Evolutionary conservation across 164 flowering plant species (phyloP).

Genomic region (Protea cynaroides): DNA sequence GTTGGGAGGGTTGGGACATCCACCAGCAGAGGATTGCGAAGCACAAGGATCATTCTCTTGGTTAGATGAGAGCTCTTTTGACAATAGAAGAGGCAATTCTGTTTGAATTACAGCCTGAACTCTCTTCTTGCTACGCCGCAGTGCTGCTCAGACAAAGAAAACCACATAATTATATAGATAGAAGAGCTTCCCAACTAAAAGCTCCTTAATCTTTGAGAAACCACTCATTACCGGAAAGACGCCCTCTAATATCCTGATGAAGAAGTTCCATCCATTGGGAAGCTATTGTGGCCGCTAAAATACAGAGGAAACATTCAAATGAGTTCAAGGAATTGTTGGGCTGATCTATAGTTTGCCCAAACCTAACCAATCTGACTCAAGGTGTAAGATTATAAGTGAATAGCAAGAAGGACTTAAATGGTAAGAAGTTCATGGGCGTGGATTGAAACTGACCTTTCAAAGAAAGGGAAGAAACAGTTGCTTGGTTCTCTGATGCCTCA

Average conservation of each 20-base stretch:
- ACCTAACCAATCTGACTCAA: no score
- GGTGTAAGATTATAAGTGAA: background rate
- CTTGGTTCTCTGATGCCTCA: constrained; percentile 38
- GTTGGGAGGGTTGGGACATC: constrained; percentile 9
- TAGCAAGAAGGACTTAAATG: background rate
- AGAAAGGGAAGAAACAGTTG: constrained; percentile 54
- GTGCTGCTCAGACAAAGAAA: constrained; percentile 37
- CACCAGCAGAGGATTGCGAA: constrained; percentile 16
- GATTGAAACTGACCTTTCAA: constrained; percentile 47
- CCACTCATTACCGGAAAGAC: constrained; percentile 59
- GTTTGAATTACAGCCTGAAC: constrained; percentile 57
- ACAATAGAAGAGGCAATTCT: constrained; percentile 60
- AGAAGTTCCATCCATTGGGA: constrained; percentile 95
- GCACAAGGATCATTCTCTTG: constrained; percentile 37
- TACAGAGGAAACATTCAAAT: constrained; percentile 11
- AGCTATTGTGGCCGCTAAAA: constrained; percentile 85
- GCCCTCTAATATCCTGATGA: constrained; percentile 73
- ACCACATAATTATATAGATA: background rate
- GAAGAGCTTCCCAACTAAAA: background rate
- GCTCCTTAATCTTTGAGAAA: background rate
- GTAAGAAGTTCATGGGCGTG: background rate
- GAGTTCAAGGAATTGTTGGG: constrained; percentile 2
- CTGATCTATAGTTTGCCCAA: no score
- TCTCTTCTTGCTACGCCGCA: constrained; percentile 79
- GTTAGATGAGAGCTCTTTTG: constrained; percentile 50